Evolutionary conservation across 1,284 basidiomycete genomes (phyloP).

Genomic region (Heterobasidion irregulare): DNA sequence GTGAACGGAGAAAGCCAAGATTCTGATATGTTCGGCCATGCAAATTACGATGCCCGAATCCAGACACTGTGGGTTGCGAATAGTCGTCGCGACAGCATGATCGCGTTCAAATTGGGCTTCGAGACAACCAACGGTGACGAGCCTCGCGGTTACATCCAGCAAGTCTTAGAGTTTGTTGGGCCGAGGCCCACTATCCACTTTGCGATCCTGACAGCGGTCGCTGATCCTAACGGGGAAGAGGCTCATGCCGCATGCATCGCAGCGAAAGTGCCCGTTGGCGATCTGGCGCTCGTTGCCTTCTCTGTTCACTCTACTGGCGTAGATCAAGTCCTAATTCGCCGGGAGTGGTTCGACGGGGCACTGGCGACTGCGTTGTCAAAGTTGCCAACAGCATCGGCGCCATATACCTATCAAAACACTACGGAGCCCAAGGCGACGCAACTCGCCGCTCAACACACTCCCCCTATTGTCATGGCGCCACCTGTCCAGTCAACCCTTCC

Average conservation of each 20-base stretch:
- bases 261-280: conserved; percentile 66
- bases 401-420: conserved; percentile 9
- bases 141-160: conserved; percentile 57
- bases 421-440: conserved; percentile 29
- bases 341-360: conserved; percentile 72
- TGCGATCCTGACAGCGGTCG: conserved; percentile 72
- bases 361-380: conserved; percentile 46
- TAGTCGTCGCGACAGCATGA: conserved; percentile 72
- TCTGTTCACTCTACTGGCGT: conserved; percentile 77
- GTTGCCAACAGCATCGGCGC: conserved; percentile 40
- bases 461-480: conserved; percentile 17
- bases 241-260: conserved; percentile 74
- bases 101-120: conserved; percentile 66
- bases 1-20: conserved; percentile 60
- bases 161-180: conserved; percentile 71
- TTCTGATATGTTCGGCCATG: conserved; percentile 76
- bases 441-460: conserved; percentile 15
- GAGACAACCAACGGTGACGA: conserved; percentile 45
- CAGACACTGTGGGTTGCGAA: conserved; percentile 81
- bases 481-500: conserved; percentile 16
- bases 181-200: conserved; percentile 82
- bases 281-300: conserved; percentile 73
- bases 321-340: conserved; percentile 74
- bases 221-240: conserved; percentile 71
- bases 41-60: conserved; percentile 72